Evolutionary conservation across 2,329 filamentous ascomycete genomes (phyloP).

Genomic region (Aureobasidium vineae): DNA sequence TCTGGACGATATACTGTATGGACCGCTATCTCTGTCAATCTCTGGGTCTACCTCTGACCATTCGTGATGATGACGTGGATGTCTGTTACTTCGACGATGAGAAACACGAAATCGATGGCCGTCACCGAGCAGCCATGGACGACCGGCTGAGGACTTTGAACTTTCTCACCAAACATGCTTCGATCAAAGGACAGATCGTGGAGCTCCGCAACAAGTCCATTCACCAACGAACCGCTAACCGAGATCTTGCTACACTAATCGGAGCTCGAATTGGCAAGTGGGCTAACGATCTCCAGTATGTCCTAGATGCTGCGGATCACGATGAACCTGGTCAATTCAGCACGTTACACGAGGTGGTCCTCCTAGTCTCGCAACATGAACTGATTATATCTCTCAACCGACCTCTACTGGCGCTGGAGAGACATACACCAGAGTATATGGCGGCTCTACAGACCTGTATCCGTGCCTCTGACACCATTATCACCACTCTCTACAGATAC

Average conservation of each 20-base stretch:
- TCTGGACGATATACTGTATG: slow-evolving; percentile 58
- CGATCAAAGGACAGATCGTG: slow-evolving; percentile 52
- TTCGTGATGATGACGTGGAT: slow-evolving; percentile 58
- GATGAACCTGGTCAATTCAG: slow-evolving; percentile 35
- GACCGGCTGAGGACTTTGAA: slow-evolving; percentile 28
- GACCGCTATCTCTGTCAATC: slow-evolving; percentile 58
- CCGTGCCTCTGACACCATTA: slow-evolving; percentile 50
- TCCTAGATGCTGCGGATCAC: neutral
- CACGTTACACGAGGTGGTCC: slow-evolving; percentile 44
- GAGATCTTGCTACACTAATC: slow-evolving; percentile 46
- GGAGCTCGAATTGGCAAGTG: slow-evolving; percentile 53
- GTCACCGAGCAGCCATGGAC: neutral
- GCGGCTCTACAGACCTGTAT: slow-evolving; percentile 54
- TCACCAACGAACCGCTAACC: slow-evolving; percentile 41
- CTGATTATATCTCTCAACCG: slow-evolving; percentile 53
- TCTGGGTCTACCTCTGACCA: slow-evolving; percentile 55
- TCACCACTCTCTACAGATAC: slow-evolving; percentile 42
- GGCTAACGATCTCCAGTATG: slow-evolving; percentile 55
- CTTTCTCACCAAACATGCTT: slow-evolving; percentile 49
- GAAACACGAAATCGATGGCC: slow-evolving; percentile 39
- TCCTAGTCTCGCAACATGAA: slow-evolving; percentile 51
- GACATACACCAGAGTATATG: slow-evolving; percentile 47
- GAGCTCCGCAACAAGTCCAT: slow-evolving; percentile 55
- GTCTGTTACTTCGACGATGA: slow-evolving; percentile 56
- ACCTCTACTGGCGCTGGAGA: slow-evolving; percentile 50